Conservation (phyloP, 192 early-diverging fungal genomes). For the Podila epicladia region DNA sequence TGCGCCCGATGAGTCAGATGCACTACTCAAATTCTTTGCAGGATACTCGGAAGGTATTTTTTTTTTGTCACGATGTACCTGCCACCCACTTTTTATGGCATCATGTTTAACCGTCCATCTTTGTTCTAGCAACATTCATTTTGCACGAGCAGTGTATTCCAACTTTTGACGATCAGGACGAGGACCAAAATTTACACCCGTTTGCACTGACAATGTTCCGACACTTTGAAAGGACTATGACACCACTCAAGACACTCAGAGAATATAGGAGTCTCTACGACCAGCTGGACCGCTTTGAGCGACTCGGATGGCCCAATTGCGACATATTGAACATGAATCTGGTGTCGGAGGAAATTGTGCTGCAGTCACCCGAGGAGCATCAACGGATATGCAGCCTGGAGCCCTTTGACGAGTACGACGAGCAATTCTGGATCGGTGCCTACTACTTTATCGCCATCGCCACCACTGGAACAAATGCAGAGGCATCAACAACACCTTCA, state of each 20-base stretch:
- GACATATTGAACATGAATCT: slow-evolving; percentile 46
- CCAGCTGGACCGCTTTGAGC: slow-evolving; percentile 25
- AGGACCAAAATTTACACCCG: slow-evolving; percentile 28
- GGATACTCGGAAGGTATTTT: slow-evolving; percentile 28
- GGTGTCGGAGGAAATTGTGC: slow-evolving; percentile 16
- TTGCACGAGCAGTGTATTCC: slow-evolving; percentile 49
- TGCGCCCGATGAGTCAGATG: slow-evolving; percentile 32
- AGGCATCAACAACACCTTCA: neutral
- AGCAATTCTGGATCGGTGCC: slow-evolving; percentile 42
- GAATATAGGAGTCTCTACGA: slow-evolving; percentile 33
- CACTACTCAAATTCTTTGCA: slow-evolving; percentile 33
- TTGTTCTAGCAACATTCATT: slow-evolving; percentile 34
- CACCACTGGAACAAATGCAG: slow-evolving; percentile 2
- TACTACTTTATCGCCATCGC: slow-evolving; percentile 45
- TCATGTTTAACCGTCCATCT: neutral
- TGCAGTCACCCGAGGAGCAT: slow-evolving; percentile 28
- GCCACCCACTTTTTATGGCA: no score
- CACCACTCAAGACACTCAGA: slow-evolving; percentile 34
- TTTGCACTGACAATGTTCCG: slow-evolving; percentile 40
- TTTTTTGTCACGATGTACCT: no score
- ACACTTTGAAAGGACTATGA: slow-evolving; percentile 46
- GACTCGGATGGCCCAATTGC: slow-evolving; percentile 28
- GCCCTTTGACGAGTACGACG: slow-evolving; percentile 47
- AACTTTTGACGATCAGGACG: slow-evolving; percentile 20
- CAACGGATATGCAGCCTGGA: slow-evolving; percentile 23